Evolutionary conservation across 2,329 filamentous ascomycete species (phyloP).

Genomic region (Paecilomyces variotii): DNA sequence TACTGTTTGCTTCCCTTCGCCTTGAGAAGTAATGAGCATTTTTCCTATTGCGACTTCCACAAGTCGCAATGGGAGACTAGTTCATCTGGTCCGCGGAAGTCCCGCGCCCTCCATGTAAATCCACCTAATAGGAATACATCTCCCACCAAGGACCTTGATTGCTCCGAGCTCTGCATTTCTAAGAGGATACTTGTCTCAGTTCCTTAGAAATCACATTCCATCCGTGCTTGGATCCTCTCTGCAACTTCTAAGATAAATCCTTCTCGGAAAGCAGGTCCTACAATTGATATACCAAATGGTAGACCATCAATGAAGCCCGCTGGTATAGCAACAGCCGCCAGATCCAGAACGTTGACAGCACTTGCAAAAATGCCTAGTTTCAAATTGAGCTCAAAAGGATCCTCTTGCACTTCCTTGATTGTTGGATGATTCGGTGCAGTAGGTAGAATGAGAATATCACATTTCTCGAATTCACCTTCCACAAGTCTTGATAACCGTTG

Average conservation of each 20-base stretch:
- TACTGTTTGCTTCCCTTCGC: too few relatives aligned
- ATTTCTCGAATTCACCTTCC: slow-evolving; percentile 32
- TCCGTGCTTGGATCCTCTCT: slow-evolving; percentile 1
- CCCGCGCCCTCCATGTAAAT: too few relatives aligned
- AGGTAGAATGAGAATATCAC: slow-evolving; percentile 47
- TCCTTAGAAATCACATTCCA: not conserved
- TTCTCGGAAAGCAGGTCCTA: slow-evolving; percentile 4
- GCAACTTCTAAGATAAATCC: slow-evolving; percentile 4
- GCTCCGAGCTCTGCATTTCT: not conserved
- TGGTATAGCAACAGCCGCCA: slow-evolving; percentile 47
- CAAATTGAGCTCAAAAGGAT: slow-evolving; percentile 49
- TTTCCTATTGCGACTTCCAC: too few relatives aligned
- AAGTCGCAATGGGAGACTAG: too few relatives aligned
- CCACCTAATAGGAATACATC: too few relatives aligned
- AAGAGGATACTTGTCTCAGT: not conserved
- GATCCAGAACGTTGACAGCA: slow-evolving; percentile 54
- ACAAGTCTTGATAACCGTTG: slow-evolving; percentile 21
- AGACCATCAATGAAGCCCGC: slow-evolving; percentile 32
- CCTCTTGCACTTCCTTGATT: slow-evolving; percentile 42
- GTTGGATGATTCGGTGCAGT: slow-evolving; percentile 48
- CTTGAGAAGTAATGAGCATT: too few relatives aligned
- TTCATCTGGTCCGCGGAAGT: too few relatives aligned
- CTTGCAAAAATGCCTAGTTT: slow-evolving; percentile 51
- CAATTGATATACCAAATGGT: slow-evolving; percentile 14
- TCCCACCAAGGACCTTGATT: too few relatives aligned